Conservation (phyloP, 78 protist species). For the Dictyostelium brefeldianum region DNA sequence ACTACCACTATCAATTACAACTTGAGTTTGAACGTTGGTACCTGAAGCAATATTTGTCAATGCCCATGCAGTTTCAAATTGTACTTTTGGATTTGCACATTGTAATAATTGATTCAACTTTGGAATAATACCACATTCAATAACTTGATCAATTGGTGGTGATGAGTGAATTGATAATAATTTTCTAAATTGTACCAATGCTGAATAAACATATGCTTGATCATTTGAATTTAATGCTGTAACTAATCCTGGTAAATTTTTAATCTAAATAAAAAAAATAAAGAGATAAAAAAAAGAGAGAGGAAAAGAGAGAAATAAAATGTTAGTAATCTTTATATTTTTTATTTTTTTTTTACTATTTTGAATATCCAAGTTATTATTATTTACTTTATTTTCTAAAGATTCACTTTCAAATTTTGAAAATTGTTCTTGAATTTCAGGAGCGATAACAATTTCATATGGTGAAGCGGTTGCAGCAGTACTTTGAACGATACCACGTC, state of each 20-base stretch:
- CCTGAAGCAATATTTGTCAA: slow-evolving; percentile 98
- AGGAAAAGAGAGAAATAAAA: neutral
- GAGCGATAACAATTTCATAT: slow-evolving; percentile 24
- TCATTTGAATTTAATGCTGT: slow-evolving; percentile 59
- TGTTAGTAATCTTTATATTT: neutral
- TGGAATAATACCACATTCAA: slow-evolving; percentile 59
- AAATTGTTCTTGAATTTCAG: slow-evolving; percentile 42
- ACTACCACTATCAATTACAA: slow-evolving; percentile 89
- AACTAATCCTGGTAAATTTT: slow-evolving; percentile 18
- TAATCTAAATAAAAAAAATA: slow-evolving; percentile 4
- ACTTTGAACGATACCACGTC: slow-evolving; percentile 7
- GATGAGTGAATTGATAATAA: slow-evolving; percentile 42
- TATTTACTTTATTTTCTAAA: slow-evolving; percentile 43
- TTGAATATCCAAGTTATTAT: too few relatives aligned
- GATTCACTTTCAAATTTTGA: slow-evolving; percentile 27
- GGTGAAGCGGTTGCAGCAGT: neutral
- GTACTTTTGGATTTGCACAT: slow-evolving; percentile 22
- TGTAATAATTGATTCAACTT: slow-evolving; percentile 45
- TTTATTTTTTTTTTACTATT: too few relatives aligned
- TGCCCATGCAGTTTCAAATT: slow-evolving; percentile 98
- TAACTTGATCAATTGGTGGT: slow-evolving; percentile 71
- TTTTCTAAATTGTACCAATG: slow-evolving; percentile 63
- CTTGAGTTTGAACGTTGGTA: slow-evolving; percentile 90
- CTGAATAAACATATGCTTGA: slow-evolving; percentile 37
- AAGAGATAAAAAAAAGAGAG: neutral